These are phyloP conservation scores for Ganoderma leucocontextum DNA, from an alignment of 1,284 basidiomycete species.

Conservation along the genomic window DNA sequence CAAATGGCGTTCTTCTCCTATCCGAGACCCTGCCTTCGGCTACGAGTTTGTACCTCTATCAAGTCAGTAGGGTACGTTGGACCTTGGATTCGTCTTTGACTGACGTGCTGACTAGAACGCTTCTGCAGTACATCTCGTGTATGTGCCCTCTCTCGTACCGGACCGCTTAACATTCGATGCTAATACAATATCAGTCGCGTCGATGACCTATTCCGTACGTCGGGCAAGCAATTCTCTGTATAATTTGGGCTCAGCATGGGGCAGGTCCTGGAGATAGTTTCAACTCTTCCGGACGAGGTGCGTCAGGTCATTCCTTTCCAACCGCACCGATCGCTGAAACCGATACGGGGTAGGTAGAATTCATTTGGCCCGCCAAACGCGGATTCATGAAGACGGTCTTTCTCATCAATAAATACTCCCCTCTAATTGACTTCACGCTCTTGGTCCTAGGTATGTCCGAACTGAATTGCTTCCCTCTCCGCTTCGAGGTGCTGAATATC, in stretches of 20 bases:
- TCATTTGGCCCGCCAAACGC: background rate
- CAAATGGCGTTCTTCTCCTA: background rate
- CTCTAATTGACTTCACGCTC: background rate
- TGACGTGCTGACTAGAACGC: background rate
- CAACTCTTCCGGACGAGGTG: constrained; percentile 1
- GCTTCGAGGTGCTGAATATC: background rate
- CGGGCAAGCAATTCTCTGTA: background rate
- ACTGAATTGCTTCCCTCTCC: background rate
- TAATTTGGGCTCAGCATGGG: background rate
- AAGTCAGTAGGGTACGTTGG: background rate
- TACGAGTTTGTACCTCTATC: background rate
- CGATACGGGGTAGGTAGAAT: background rate
- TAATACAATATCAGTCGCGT: background rate
- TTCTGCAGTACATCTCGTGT: background rate
- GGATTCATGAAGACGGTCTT: background rate
- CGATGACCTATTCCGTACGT: background rate
- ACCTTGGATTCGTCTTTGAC: background rate
- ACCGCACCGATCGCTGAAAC: background rate
- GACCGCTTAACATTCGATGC: too few species aligned
- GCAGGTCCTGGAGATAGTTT: background rate
- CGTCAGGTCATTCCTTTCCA: background rate
- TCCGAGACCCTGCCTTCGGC: background rate
- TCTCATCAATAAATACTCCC: constrained; percentile 4
- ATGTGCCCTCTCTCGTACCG: background rate
- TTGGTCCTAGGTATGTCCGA: background rate